These are phyloP conservation scores for Diaporthe ampelina DNA, from an alignment of 2,329 filamentous ascomycete species.

Conservation along the genomic window DNA sequence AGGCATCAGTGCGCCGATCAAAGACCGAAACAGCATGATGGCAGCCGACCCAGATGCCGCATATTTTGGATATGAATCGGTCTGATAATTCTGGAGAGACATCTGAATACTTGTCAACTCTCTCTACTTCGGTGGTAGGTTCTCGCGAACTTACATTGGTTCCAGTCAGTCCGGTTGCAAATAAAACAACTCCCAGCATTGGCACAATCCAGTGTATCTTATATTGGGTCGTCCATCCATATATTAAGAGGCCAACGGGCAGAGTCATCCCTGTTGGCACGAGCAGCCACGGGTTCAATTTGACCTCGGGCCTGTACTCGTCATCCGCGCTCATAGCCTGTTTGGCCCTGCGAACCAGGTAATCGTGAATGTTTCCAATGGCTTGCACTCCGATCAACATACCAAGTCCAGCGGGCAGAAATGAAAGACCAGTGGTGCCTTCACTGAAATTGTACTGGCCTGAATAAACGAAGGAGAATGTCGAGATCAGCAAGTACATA, in stretches of 20 bases:
- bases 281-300: conserved; percentile 47
- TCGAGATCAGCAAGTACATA: conserved; percentile 68
- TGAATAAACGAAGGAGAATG: conserved; percentile 65
- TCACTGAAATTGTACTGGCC: conserved; percentile 64
- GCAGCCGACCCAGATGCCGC: no score
- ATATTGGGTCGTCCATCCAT: conserved; percentile 65
- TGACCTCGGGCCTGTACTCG: conserved; percentile 48
- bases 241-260: conserved; percentile 64
- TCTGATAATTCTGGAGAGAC: conserved; percentile 42
- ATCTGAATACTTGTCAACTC: conserved; percentile 17
- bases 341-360: conserved; percentile 45
- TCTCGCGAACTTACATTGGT: conserved; percentile 28
- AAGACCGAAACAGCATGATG: no score
- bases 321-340: conserved; percentile 43
- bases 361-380: conserved; percentile 41
- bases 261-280: conserved; percentile 55
- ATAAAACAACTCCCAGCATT: conserved; percentile 61
- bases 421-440: conserved; percentile 60
- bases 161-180: conserved; percentile 57
- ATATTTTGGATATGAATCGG: conserved; percentile 36
- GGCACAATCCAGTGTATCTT: conserved; percentile 66
- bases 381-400: conserved; percentile 57
- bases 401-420: conserved; percentile 65
- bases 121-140: neutral
- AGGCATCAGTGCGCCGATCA: no score